phyloP scores from a whole-genome alignment of 257 asterid genomes.

The Ballota nigra region DNA sequence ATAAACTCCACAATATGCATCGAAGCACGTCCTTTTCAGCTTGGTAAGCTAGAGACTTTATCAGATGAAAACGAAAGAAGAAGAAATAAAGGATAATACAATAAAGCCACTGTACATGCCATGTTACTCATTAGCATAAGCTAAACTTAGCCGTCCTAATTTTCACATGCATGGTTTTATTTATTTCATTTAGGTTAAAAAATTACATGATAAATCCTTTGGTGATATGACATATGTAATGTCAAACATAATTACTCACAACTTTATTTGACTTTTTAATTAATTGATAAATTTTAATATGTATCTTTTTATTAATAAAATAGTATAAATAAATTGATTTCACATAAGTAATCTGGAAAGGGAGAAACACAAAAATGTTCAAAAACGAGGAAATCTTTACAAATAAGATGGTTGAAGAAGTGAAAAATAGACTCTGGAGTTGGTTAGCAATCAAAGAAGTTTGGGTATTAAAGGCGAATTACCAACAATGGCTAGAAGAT shows the following conservation, averaged over 20 bases:
- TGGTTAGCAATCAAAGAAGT: too few species aligned
- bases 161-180: slow-evolving; percentile 22
- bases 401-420: too few species aligned
- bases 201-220: background rate
- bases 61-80: slow-evolving; percentile 12
- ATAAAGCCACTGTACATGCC: slow-evolving; percentile 11
- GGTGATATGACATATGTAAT: background rate
- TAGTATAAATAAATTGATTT: too few species aligned
- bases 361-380: too few species aligned
- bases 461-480: too few species aligned
- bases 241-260: background rate
- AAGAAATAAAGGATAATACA: slow-evolving; percentile 14
- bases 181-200: background rate
- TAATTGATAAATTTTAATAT: too few species aligned
- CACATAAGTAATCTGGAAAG: too few species aligned
- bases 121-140: slow-evolving; percentile 16
- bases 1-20: background rate
- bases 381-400: too few species aligned
- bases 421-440: too few species aligned
- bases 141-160: slow-evolving; percentile 14
- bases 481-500: too few species aligned
- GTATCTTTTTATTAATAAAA: too few species aligned
- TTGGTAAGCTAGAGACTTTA: slow-evolving; percentile 6
- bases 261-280: too few species aligned
- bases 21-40: background rate